These are phyloP conservation scores for Sclerospora graminicola DNA, from an alignment of 352 stramenopile genomes.

Conservation along the genomic window DNA sequence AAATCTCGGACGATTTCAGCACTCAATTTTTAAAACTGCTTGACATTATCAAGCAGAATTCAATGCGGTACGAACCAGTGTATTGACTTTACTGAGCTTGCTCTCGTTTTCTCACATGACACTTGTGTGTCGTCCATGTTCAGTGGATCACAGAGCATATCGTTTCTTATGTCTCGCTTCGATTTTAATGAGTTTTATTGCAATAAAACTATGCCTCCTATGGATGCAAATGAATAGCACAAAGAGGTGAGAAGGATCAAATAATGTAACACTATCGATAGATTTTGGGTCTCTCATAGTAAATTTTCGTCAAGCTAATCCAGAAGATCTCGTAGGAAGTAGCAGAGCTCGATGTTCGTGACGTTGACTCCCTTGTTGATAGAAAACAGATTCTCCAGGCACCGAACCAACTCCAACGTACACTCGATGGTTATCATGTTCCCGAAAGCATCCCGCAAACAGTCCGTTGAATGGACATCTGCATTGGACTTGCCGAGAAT, in stretches of 20 bases:
- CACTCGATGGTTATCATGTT: constrained; percentile 32
- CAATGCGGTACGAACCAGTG: constrained; percentile 30
- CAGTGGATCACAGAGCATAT: constrained; percentile 65
- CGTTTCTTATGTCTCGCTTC: constrained; percentile 82
- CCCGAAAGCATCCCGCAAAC: constrained; percentile 33
- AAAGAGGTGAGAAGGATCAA: constrained; percentile 7
- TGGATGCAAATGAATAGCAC: constrained; percentile 35
- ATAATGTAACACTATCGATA: neutral
- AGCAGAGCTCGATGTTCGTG: no score
- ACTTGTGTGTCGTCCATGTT: neutral
- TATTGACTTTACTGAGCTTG: neutral
- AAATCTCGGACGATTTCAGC: constrained; percentile 55
- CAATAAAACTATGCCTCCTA: constrained; percentile 33
- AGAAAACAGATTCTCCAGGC: constrained; percentile 43
- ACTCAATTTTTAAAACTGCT: constrained; percentile 57
- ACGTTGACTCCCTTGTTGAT: constrained; percentile 26
- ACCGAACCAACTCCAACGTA: constrained; percentile 32
- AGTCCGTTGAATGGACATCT: neutral
- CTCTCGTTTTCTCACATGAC: constrained; percentile 1
- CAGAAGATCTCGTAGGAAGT: constrained; percentile 61
- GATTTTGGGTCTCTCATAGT: constrained; percentile 1
- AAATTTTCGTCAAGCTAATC: constrained; percentile 14
- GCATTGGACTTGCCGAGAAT: constrained; percentile 19
- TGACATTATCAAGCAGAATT: constrained; percentile 55
- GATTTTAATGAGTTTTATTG: constrained; percentile 89